phyloP scores from a whole-genome alignment of 2,329 filamentous ascomycete species.

The Pyrenochaeta sp. region DNA sequence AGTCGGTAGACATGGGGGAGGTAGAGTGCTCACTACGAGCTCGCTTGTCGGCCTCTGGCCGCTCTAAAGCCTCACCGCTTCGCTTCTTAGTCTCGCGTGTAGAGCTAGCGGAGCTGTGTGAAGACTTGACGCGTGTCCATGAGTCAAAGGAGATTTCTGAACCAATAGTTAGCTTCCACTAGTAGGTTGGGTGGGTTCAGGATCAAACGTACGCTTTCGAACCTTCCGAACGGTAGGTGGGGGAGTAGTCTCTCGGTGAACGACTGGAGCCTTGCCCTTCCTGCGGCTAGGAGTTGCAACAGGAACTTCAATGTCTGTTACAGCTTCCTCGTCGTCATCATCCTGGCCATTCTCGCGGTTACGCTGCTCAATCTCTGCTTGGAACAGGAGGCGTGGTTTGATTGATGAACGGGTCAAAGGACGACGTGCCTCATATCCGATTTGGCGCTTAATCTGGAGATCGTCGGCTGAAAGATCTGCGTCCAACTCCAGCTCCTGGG shows the following conservation, averaged over 20 bases:
- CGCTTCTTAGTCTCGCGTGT: slow-evolving; percentile 48
- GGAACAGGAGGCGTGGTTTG: slow-evolving; percentile 76
- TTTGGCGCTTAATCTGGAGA: slow-evolving; percentile 45
- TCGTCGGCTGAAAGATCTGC: slow-evolving; percentile 48
- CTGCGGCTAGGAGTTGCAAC: slow-evolving; percentile 38
- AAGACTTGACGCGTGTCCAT: slow-evolving; percentile 71
- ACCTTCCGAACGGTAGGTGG: slow-evolving; percentile 68
- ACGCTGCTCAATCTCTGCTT: slow-evolving; percentile 57
- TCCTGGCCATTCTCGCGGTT: slow-evolving; percentile 48
- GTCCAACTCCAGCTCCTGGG: slow-evolving; percentile 38
- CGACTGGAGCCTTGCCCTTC: slow-evolving; percentile 60
- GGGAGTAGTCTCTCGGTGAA: slow-evolving; percentile 53
- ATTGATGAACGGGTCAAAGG: slow-evolving; percentile 72
- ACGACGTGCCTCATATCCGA: slow-evolving; percentile 50
- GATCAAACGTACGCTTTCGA: slow-evolving; percentile 61
- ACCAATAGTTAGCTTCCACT: slow-evolving; percentile 6
- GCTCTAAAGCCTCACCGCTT: slow-evolving; percentile 38
- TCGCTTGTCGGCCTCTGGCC: slow-evolving; percentile 39
- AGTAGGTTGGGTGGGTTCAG: slow-evolving; percentile 21
- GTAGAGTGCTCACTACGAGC: slow-evolving; percentile 40
- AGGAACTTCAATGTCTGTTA: slow-evolving; percentile 60
- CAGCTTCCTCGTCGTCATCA: slow-evolving; percentile 65
- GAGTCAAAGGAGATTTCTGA: slow-evolving; percentile 63
- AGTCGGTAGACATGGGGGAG: slow-evolving; percentile 33
- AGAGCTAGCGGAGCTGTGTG: slow-evolving; percentile 43